Percentiles rank a stretch among this genome's conserved stretches.
phyloP scores from a whole-genome alignment of 495 filamentous ascomycete species.

The Amorphotheca resinae region DNA sequence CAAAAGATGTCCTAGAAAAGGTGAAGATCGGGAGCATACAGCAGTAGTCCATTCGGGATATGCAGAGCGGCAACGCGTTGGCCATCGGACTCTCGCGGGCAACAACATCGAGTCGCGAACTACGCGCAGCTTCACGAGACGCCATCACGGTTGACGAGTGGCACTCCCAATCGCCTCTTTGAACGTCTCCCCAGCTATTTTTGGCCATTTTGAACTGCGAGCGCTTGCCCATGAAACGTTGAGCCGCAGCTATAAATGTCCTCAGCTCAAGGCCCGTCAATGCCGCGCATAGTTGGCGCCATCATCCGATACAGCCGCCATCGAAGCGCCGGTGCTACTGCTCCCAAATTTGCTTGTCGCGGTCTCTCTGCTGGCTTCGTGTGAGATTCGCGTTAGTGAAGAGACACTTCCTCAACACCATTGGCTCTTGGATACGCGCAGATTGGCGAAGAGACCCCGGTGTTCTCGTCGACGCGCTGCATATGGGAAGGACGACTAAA shows the following conservation, averaged over 20 bases:
- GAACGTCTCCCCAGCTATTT: neutral
- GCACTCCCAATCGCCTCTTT: neutral
- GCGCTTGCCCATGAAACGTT: slow-evolving; percentile 18
- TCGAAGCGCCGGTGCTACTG: slow-evolving; percentile 13
- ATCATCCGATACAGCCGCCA: slow-evolving; percentile 18
- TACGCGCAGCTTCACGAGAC: too few species aligned
- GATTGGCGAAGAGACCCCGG: neutral
- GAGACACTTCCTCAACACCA: neutral
- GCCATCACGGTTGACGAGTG: neutral
- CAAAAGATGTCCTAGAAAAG: too few species aligned
- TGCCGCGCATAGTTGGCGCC: slow-evolving; percentile 17
- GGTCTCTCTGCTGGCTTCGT: slow-evolving; percentile 12
- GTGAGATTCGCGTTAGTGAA: slow-evolving; percentile 16
- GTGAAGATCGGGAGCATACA: slow-evolving; percentile 2
- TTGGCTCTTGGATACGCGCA: slow-evolving; percentile 15
- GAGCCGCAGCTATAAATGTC: slow-evolving; percentile 9
- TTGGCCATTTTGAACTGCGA: neutral
- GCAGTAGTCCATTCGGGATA: slow-evolving; percentile 7
- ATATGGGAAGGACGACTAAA: slow-evolving; percentile 10
- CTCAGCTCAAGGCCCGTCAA: neutral
- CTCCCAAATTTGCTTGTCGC: neutral
- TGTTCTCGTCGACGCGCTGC: slow-evolving; percentile 15
- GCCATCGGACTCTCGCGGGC: neutral
- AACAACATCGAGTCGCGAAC: slow-evolving; percentile 2
- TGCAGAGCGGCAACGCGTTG: slow-evolving; percentile 9